Conservation (phyloP, 2,329 filamentous ascomycete species). For the Magnaporthales sp. region DNA sequence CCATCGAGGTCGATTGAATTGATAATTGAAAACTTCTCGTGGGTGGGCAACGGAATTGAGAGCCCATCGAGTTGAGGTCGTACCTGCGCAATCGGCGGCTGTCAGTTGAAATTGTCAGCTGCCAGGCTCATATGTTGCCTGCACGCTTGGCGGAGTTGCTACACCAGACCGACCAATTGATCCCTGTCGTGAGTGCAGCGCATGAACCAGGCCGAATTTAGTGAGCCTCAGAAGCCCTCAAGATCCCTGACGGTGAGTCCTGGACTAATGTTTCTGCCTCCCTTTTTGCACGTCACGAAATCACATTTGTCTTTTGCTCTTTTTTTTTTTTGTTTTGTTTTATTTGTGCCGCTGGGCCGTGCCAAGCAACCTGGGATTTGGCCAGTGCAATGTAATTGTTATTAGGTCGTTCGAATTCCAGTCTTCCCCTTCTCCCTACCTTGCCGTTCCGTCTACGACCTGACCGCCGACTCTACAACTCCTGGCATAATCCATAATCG, state of each 20-base stretch:
- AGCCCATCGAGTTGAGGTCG: not conserved
- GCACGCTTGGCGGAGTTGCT: not conserved
- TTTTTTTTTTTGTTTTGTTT: not conserved
- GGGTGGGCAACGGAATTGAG: too few species aligned
- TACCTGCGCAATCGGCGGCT: not conserved
- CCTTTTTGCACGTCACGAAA: not conserved
- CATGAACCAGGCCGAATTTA: not conserved
- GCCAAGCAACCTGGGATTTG: not conserved
- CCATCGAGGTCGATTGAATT: not conserved
- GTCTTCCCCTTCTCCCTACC: not conserved
- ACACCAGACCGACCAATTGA: not conserved
- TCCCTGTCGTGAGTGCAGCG: not conserved
- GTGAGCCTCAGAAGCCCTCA: not conserved
- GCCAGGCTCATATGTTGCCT: not conserved
- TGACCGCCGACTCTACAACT: not conserved
- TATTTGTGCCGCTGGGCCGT: not conserved
- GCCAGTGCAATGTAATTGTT: constrained; percentile 1
- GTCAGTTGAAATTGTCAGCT: constrained; percentile 1
- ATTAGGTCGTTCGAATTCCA: not conserved
- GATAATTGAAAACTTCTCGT: not conserved
- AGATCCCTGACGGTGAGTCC: not conserved
- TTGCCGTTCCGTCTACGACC: not conserved
- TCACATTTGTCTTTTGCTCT: not conserved
- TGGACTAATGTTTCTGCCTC: not conserved
- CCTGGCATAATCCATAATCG: not conserved